These are phyloP conservation scores for Diutina sp. DNA, from an alignment of 1,139 yeast genomes.

Conservation along the genomic window DNA sequence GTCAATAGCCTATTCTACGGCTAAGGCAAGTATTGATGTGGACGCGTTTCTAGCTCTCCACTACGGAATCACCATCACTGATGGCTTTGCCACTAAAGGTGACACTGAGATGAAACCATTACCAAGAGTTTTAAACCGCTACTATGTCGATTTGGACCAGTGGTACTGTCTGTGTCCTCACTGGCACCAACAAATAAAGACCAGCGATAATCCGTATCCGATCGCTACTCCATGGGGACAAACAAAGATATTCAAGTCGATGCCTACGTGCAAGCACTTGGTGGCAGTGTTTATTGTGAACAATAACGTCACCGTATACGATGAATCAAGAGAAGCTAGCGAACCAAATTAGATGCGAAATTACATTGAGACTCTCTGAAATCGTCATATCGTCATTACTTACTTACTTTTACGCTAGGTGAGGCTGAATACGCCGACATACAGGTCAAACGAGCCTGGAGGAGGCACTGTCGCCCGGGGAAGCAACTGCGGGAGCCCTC, in stretches of 20 bases:
- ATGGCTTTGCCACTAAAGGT: background rate
- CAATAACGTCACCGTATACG: background rate
- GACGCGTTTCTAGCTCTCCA: background rate
- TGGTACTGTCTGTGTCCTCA: conserved; percentile 1
- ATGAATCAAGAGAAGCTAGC: background rate
- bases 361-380: no score
- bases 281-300: background rate
- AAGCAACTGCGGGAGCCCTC: background rate
- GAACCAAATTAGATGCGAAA: no score
- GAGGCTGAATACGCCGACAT: background rate
- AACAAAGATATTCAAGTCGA: background rate
- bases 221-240: background rate
- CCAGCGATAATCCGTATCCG: background rate
- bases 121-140: background rate
- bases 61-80: background rate
- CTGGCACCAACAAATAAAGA: background rate
- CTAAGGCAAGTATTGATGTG: background rate
- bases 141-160: background rate
- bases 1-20: background rate
- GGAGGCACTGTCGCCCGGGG: background rate
- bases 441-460: background rate
- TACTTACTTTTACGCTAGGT: background rate
- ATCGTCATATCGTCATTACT: background rate
- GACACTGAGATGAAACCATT: background rate
- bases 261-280: background rate